phyloP scores from a whole-genome alignment of 768 basidiomycete genomes.

The Trametes gibbosa region DNA sequence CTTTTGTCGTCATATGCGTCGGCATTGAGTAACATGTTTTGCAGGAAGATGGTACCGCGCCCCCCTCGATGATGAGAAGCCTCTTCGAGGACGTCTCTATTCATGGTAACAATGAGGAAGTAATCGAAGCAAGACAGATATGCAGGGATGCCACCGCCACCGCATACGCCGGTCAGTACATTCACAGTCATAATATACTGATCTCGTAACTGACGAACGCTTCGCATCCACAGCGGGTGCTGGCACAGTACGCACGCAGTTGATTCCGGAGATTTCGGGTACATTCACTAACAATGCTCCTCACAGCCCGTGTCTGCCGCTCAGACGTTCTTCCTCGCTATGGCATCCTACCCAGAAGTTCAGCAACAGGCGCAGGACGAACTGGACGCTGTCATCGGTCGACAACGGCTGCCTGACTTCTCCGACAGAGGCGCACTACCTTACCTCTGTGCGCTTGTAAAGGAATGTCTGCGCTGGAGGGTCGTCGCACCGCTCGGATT shows the following conservation, averaged over 20 bases:
- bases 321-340: conserved; percentile 16
- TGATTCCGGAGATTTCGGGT: too few species aligned
- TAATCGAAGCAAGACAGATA: neutral
- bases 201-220: neutral
- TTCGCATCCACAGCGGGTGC: neutral
- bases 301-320: conserved; percentile 9
- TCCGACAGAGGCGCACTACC: conserved; percentile 20
- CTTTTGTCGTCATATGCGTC: neutral
- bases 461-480: conserved; percentile 25
- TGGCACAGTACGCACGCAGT: neutral
- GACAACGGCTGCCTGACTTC: conserved; percentile 19
- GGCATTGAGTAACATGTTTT: neutral
- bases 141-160: neutral
- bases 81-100: neutral
- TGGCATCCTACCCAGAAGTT: conserved; percentile 15
- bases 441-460: conserved; percentile 22
- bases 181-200: too few species aligned
- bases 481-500: conserved; percentile 15
- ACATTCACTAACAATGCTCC: neutral
- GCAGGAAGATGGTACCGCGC: neutral
- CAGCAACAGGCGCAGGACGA: conserved; percentile 17
- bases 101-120: neutral
- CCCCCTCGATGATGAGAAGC: neutral
- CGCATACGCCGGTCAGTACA: conserved; percentile 8
- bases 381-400: conserved; percentile 20